Conservation (phyloP, 2,329 filamentous ascomycete genomes). For the Sclerotinia glacialis region DNA sequence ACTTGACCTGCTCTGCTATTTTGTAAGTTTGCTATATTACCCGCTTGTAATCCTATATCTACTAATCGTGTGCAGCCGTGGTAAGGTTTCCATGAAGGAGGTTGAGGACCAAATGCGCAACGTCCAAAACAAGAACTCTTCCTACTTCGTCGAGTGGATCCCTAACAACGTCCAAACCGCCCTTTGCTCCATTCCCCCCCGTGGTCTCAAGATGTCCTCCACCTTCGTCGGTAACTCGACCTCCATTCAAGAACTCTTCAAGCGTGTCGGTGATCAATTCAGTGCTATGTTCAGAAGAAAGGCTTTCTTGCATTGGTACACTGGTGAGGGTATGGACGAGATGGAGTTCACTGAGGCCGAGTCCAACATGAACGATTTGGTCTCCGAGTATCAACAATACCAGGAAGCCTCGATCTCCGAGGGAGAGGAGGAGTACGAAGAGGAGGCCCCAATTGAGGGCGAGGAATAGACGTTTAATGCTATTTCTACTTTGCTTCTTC, state of each 20-base stretch:
- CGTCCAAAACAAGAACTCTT: constrained; percentile 99
- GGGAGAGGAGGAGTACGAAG: constrained; percentile 87
- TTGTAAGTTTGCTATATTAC: constrained; percentile 51
- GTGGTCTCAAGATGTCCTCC: constrained; percentile 97
- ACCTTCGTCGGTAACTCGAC: constrained; percentile 99
- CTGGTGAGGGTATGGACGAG: constrained; percentile 99
- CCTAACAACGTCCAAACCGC: constrained; percentile 99
- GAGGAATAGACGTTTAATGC: constrained; percentile 45
- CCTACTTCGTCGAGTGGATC: constrained; percentile 99
- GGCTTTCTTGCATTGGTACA: constrained; percentile 99
- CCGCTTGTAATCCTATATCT: background rate
- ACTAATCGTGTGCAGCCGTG: constrained; percentile 62
- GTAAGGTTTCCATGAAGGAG: constrained; percentile 99
- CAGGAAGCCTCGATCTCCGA: constrained; percentile 98
- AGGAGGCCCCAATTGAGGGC: constrained; percentile 76
- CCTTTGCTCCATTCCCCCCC: constrained; percentile 96
- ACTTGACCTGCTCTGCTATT: constrained; percentile 98
- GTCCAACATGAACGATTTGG: constrained; percentile 99
- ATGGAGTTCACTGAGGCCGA: constrained; percentile 99
- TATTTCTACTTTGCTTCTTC: constrained; percentile 25
- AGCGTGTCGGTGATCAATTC: constrained; percentile 99
- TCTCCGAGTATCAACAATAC: constrained; percentile 99
- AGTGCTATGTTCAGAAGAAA: constrained; percentile 99
- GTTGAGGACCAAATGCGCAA: constrained; percentile 99
- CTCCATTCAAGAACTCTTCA: constrained; percentile 99